Conservation (phyloP, 495 filamentous ascomycete genomes). For the Delitschia confertaspora region DNA sequence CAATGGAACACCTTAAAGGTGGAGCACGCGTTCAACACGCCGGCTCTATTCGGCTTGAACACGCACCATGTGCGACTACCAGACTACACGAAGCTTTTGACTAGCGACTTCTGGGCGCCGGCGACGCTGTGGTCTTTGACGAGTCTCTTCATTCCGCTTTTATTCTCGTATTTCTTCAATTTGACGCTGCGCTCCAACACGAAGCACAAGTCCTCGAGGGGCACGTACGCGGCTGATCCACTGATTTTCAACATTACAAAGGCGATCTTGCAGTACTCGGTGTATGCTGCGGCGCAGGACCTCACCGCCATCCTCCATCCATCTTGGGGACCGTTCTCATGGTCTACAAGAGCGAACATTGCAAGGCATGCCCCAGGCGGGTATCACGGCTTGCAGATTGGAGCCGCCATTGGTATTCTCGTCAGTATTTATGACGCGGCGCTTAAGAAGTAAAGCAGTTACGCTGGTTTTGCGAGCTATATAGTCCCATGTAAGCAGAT, state of each 20-base stretch:
- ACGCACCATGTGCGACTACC: conserved; percentile 55
- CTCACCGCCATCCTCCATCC: conserved; percentile 65
- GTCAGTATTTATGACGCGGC: conserved; percentile 76
- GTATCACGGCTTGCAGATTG: conserved; percentile 60
- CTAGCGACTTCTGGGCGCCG: conserved; percentile 71
- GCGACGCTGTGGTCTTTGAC: conserved; percentile 70
- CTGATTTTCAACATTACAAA: conserved; percentile 82
- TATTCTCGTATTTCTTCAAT: conserved; percentile 82
- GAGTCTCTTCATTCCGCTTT: conserved; percentile 55
- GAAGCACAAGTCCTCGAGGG: conserved; percentile 31
- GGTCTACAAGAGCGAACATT: conserved; percentile 51
- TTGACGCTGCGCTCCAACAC: conserved; percentile 46
- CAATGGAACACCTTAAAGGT: conserved; percentile 56
- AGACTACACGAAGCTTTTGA: conserved; percentile 74
- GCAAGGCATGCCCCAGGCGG: conserved; percentile 61
- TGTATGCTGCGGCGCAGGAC: conserved; percentile 62
- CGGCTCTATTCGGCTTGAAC: conserved; percentile 40
- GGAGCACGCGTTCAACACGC: conserved; percentile 55
- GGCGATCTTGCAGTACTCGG: conserved; percentile 65
- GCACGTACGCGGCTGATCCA: conserved; percentile 59
- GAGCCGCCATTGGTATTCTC: conserved; percentile 59
- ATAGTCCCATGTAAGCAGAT: no score
- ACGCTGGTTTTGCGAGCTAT: no score
- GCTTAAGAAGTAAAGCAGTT: conserved; percentile 58
- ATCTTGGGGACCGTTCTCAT: conserved; percentile 52